Percentiles rank a stretch among this genome's conserved stretches.
Conservation (phyloP, 2,329 filamentous ascomycete species). For the Exophiala sp. region DNA sequence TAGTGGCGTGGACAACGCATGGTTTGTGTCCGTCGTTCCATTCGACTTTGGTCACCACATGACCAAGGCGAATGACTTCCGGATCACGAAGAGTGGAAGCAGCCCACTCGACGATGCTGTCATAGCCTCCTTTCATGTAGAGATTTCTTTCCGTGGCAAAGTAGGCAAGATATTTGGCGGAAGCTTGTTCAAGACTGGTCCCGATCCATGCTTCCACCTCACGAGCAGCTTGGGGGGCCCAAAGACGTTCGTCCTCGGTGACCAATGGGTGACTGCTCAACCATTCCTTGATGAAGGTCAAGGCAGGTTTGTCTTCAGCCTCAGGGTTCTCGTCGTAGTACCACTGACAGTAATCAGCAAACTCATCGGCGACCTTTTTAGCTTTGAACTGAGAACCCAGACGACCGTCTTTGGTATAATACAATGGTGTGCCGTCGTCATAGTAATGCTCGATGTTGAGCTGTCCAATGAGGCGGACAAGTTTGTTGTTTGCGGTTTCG, state of each 20-base stretch:
- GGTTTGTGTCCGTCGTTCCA: conserved; percentile 34
- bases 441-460: conserved; percentile 43
- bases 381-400: conserved; percentile 43
- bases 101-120: conserved; percentile 41
- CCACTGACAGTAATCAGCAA: conserved; percentile 40
- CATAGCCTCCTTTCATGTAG: conserved; percentile 45
- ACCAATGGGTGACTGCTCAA: conserved; percentile 40
- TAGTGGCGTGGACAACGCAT: conserved; percentile 27
- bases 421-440: conserved; percentile 41
- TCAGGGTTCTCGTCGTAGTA: conserved; percentile 39
- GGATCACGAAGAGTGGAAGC: conserved; percentile 36
- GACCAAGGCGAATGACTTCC: conserved; percentile 36
- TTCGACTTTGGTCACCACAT: conserved; percentile 36
- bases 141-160: conserved; percentile 43
- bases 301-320: conserved; percentile 38
- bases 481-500: conserved; percentile 42
- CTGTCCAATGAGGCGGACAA: conserved; percentile 40
- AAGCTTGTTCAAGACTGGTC: conserved; percentile 39
- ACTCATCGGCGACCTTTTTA: conserved; percentile 44
- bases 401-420: conserved; percentile 40
- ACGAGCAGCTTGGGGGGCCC: conserved; percentile 42
- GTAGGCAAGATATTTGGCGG: conserved; percentile 40
- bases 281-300: conserved; percentile 40
- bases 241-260: conserved; percentile 39
- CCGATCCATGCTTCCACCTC: conserved; percentile 44